Conservation (phyloP, 805 yeast species). For the baker's yeast (Saccharomyces cerevisiae) region DNA sequence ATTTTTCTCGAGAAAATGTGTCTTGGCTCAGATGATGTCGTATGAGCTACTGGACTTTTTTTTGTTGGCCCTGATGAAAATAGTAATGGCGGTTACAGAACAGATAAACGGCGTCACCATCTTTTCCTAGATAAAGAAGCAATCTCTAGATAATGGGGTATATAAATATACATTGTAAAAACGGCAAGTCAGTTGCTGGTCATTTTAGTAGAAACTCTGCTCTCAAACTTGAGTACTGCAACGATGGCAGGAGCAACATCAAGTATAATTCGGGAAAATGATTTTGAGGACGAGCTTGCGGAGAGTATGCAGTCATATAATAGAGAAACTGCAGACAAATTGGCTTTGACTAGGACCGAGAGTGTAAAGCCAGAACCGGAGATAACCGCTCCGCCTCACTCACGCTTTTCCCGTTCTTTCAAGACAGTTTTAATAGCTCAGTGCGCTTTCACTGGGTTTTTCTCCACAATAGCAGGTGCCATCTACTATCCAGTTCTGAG, state of each 20-base stretch:
- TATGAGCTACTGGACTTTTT: not conserved
- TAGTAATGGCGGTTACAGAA: not conserved
- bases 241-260: not conserved
- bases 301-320: not conserved
- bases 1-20: not conserved
- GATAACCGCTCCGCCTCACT: constrained; percentile 28
- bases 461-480: constrained; percentile 67
- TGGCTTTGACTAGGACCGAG: not conserved
- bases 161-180: not conserved
- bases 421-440: constrained; percentile 34
- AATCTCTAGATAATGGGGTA: not conserved
- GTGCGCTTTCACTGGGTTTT: constrained; percentile 44
- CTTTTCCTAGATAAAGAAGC: not conserved
- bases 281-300: not conserved
- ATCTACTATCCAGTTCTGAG: constrained; percentile 75
- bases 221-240: not conserved
- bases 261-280: not conserved
- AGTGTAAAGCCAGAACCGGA: not conserved
- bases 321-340: not conserved
- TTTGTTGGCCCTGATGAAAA: not conserved
- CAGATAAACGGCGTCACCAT: not conserved
- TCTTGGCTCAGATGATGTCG: not conserved
- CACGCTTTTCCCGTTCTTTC: constrained; percentile 39
- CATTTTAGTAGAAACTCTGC: not conserved
- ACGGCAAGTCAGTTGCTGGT: not conserved